phyloP scores from a whole-genome alignment of 129 eudicot species.

The Sambucus nigra region DNA sequence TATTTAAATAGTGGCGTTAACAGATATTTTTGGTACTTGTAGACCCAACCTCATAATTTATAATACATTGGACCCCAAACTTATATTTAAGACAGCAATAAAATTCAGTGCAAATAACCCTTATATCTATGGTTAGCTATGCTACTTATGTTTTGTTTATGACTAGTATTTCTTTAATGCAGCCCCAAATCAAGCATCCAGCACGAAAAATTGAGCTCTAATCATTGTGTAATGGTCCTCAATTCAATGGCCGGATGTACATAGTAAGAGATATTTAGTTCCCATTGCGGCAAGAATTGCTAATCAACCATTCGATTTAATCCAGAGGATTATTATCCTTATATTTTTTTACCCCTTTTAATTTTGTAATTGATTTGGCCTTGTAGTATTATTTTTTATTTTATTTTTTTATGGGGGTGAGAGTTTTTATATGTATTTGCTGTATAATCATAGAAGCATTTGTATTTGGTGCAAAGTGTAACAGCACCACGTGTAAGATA shows the following conservation, averaged over 20 bases:
- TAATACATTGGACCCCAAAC: too few relatives aligned
- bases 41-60: too few relatives aligned
- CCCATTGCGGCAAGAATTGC: slow-evolving; percentile 20
- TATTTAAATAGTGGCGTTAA: too few relatives aligned
- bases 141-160: neutral
- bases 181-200: slow-evolving; percentile 40
- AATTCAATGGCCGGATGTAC: slow-evolving; percentile 24
- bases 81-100: too few relatives aligned
- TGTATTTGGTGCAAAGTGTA: slow-evolving; percentile 20
- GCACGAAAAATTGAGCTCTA: slow-evolving; percentile 69
- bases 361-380: slow-evolving; percentile 9
- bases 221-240: slow-evolving; percentile 13
- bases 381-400: slow-evolving; percentile 12
- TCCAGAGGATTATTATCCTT: neutral
- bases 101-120: too few relatives aligned
- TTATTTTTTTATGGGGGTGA: slow-evolving; percentile 3
- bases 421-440: slow-evolving; percentile 20
- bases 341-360: neutral
- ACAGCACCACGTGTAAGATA: slow-evolving; percentile 17
- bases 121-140: too few relatives aligned
- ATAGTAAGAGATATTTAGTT: slow-evolving; percentile 24
- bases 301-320: slow-evolving; percentile 37
- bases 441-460: slow-evolving; percentile 12
- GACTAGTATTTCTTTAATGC: slow-evolving; percentile 7
- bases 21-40: too few relatives aligned